Evolutionary conservation across 2,329 filamentous ascomycete genomes (phyloP), one percentile per base, ranked within the genome.

Genomic region (Coniochaeta sp.): DNA sequence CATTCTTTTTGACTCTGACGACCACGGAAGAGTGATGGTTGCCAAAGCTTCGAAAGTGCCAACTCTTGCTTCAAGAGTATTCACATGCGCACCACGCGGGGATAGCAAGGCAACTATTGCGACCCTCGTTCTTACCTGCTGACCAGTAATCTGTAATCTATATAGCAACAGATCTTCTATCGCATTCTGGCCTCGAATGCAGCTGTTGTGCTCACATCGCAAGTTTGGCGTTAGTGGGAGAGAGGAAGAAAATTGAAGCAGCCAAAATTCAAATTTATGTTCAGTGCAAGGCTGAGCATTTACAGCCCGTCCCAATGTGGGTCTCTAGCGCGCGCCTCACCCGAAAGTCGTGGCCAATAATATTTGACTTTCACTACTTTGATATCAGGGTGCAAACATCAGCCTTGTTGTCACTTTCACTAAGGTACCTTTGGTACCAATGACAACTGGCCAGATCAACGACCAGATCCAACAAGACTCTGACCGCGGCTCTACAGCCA

Each of bases 11-110:
- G 90, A 93, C 90, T 91, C 81, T 89, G 72, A 80, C 84, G 87
- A 88, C 85, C 87, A 91, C 84, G 74, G 83, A 74, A 80, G 73
- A 79, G 47, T 52, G 64, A 79, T 78, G 80, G 76, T 81, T 87
- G 81, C 81, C 78, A 90, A 91, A 92, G 90, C 90, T 95, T 95
- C 90, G 90, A 95, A 90, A 90, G 89, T 87, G 90, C 90, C 90
- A 68, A 64, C 9, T 40, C 17, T 6, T 4, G 1, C 16, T 26
- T 11, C 3, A 26, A 47, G 43, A 47, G 19, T 4, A 26, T 28
- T 28, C 47, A 52, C 22, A 52, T 28, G 24, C n/a, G n/a, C 31
- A 31, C 11, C 43, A 24, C 11, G 5, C n/a, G 5, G 19, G 5
- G 19, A 47, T 17, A 14, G 22, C 14, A n/a, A 28, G 14, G 47